Evolutionary conservation across 2,329 filamentous ascomycete genomes (phyloP).

Genomic region (Apiospora marii): DNA sequence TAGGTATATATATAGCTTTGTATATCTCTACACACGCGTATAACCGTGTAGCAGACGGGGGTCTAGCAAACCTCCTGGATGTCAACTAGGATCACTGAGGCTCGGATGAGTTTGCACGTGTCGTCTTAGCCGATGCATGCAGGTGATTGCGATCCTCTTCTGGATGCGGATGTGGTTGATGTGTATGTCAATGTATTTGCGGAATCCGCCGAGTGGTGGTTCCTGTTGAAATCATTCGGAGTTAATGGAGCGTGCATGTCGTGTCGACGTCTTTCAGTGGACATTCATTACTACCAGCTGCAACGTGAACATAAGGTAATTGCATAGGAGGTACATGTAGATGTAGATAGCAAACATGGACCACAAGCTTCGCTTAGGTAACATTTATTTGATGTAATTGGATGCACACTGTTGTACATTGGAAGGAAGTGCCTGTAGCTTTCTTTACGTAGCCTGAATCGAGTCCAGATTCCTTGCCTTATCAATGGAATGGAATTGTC

Average conservation of each 20-base stretch:
- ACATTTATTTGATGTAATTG: background rate
- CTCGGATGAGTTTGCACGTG: background rate
- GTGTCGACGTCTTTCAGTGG: constrained; percentile 3
- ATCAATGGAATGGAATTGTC: background rate
- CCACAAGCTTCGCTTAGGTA: background rate
- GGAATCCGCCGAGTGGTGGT: constrained; percentile 9
- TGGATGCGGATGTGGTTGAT: background rate
- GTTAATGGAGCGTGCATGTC: background rate
- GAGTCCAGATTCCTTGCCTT: background rate
- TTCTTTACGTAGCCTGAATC: background rate
- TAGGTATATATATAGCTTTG: background rate
- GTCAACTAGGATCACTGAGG: background rate
- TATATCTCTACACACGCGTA: background rate
- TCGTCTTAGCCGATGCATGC: background rate
- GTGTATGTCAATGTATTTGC: background rate
- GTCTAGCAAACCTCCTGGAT: background rate
- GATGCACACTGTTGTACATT: background rate
- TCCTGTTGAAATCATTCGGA: background rate
- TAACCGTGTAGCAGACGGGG: background rate
- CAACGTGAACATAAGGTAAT: background rate
- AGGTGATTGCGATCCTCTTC: background rate
- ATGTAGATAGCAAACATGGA: background rate
- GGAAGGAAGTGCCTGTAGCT: background rate
- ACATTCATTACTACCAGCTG: background rate
- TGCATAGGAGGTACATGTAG: too few relatives aligned